Evolutionary conservation across 257 asterid species (phyloP), one percentile per base, ranked within the genome.

Genomic region (Cordia subcordata): DNA sequence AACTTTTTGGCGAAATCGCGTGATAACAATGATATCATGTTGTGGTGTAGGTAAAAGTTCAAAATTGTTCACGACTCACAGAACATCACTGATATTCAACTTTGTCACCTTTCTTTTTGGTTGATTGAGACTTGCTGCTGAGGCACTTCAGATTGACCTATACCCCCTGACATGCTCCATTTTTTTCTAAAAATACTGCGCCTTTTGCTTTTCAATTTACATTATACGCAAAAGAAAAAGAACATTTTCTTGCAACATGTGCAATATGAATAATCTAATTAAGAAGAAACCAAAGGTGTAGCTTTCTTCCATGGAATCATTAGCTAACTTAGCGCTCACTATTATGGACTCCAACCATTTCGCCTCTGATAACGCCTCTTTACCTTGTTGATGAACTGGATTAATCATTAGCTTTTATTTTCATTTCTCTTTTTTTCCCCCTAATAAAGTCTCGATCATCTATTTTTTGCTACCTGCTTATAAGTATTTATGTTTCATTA

Each of bases 11-110:
- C 49, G 27, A 60, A 62, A 71, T n/a, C 68, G 55, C 80, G 89
- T 82, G 82, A 82, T 66, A 62, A 79, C 53, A 72, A 57, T 70
- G 85, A 74, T 69, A 49, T 60, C 76, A n/a, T 69, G 72, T 62
- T 73, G 69, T 58, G 55, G 35, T 61, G 55, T 67, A 61, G 68
- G 71, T 58, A 69, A 69, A 71, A 72, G 67, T 39, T 49, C 37
- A 57, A 35, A 55, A 50, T 13, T 53, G n/a, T 15, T 63, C 47
- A 57, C 55, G 56, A 38, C 55, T 54, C 74, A 68, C 68, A 54
- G 39, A 11, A n/a, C 54, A 55, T 37, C 23, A 27, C 45, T 45
- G 45, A 59, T 39, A 20, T 19, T 13, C 19, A 51, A 23, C 52
- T 58, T 57, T 17, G 49, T 54, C 54, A 47, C 59, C 13, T 68